A percentile compares a stretch with the other conserved stretches of the same genome.
These are phyloP conservation scores for Xylariaceae sp. DNA, from an alignment of 2,329 filamentous ascomycete genomes.

Conservation along the genomic window DNA sequence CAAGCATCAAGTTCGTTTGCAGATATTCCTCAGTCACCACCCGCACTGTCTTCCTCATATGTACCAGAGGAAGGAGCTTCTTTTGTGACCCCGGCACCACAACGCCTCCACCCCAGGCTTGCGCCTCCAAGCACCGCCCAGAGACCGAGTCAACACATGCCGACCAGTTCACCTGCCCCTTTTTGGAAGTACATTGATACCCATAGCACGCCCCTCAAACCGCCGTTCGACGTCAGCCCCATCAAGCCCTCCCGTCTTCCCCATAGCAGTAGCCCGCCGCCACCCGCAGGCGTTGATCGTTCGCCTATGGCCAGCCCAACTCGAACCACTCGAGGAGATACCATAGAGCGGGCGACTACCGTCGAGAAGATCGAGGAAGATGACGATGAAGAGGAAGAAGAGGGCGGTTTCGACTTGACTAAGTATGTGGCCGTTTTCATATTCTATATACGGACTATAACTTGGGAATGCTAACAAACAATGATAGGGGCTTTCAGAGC, in stretches of 20 bases:
- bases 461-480: slow-evolving; percentile 36
- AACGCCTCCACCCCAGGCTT: slow-evolving; percentile 73
- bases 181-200: slow-evolving; percentile 89
- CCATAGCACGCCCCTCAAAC: slow-evolving; percentile 71
- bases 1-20: slow-evolving; percentile 52
- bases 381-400: slow-evolving; percentile 59
- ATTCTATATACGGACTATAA: neutral
- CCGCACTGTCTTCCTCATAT: slow-evolving; percentile 66
- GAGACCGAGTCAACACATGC: slow-evolving; percentile 83
- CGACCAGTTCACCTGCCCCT: slow-evolving; percentile 81
- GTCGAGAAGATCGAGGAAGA: slow-evolving; percentile 39
- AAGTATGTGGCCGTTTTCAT: slow-evolving; percentile 51
- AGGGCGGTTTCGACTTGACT: slow-evolving; percentile 63
- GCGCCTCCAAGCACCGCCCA: slow-evolving; percentile 82
- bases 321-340: slow-evolving; percentile 42
- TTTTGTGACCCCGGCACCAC: slow-evolving; percentile 75
- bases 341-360: slow-evolving; percentile 32
- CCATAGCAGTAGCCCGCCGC: slow-evolving; percentile 66
- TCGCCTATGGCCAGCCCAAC: slow-evolving; percentile 61
- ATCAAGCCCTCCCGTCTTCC: slow-evolving; percentile 54
- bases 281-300: slow-evolving; percentile 50
- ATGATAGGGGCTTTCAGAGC: slow-evolving; percentile 65
- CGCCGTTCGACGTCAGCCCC: slow-evolving; percentile 64
- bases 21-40: slow-evolving; percentile 61
- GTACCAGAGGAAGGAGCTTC: slow-evolving; percentile 64